Base-by-base conservation (phyloP, 495 filamentous ascomycete genomes). In the Podospora fimiseda region DNA sequence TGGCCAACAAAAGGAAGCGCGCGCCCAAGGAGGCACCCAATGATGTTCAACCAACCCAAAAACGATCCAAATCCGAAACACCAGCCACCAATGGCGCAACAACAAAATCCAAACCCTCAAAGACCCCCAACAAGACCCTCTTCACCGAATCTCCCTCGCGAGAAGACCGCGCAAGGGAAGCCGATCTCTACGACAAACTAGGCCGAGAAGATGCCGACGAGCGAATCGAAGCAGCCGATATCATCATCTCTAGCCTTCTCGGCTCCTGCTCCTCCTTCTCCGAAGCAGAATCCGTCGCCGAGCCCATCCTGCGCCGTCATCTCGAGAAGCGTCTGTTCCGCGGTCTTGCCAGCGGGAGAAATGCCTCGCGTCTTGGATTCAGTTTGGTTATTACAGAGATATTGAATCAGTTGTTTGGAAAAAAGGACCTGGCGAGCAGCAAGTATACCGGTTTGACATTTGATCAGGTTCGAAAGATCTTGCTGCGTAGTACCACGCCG, bases 311-410 rank as follows among this genome's bases (percentile, higher is more conserved):
- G 9, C 57, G 70, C 51, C 65, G 77, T 46, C 78, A 81, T 62
- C 73, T 81, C 41, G 76, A 79, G 43, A 71, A 75, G 57, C 72
- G 90, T 27, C 75, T 98, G 13, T 88, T 96, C 60, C 82, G 88
- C 42, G 93, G 93, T 36, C 80, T 98, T 21, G 89, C 90, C 50
- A 96, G 90, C 62, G 86, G 90, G 41, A 81, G 88, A 19, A 95
- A 96, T 71, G 90, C 88, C 13, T 89, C 92, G 24, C 78, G 93
- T 21, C 70, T 91, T 51, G 93, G 93, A n/a, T 96, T 93, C 64
- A 94, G 88, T 36, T 74, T 96, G 51, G 90, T 92, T 1, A 69
- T 97, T 57, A 87, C 90, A 0, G 92, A 96, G 69, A 73, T 95
- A 50, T 63, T 94, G 37, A 73, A 76, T 1, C 81, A 85, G 60